phyloP scores from a whole-genome alignment of 2,329 filamentous ascomycete species.

The Teratosphaeria pseudoeucalypti region DNA sequence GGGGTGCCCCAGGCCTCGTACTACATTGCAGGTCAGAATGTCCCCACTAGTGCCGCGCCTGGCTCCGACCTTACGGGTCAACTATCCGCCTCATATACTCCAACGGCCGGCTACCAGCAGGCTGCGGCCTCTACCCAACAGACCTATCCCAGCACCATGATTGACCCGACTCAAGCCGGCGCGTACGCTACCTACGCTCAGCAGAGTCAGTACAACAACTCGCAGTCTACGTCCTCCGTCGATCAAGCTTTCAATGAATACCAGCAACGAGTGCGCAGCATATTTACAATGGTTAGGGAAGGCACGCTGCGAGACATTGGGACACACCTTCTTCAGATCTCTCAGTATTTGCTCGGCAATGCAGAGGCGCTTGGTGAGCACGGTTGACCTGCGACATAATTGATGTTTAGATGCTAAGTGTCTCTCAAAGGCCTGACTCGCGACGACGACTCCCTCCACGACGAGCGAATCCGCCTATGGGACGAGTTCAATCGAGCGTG shows the following conservation, averaged over 20 bases:
- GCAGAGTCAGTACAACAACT: background rate
- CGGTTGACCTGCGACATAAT: background rate
- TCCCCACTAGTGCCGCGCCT: slow-evolving; percentile 46
- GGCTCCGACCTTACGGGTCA: slow-evolving; percentile 47
- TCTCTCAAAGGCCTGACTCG: slow-evolving; percentile 60
- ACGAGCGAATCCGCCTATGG: slow-evolving; percentile 76
- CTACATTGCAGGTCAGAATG: slow-evolving; percentile 52
- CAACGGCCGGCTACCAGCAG: slow-evolving; percentile 50
- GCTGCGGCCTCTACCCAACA: slow-evolving; percentile 43
- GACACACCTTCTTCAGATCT: slow-evolving; percentile 49
- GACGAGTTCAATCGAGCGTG: slow-evolving; percentile 90
- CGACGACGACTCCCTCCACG: slow-evolving; percentile 67
- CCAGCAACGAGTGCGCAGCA: slow-evolving; percentile 45
- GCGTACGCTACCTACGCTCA: slow-evolving; percentile 16
- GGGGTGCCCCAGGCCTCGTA: slow-evolving; percentile 56
- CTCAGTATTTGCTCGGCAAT: slow-evolving; percentile 57
- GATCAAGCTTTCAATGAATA: slow-evolving; percentile 60
- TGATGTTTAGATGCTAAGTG: background rate
- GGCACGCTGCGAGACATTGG: slow-evolving; percentile 51
- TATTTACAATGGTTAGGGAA: slow-evolving; percentile 61
- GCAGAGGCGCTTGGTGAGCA: slow-evolving; percentile 55
- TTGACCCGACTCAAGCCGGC: slow-evolving; percentile 36
- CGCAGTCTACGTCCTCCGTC: slow-evolving; percentile 22
- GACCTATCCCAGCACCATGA: slow-evolving; percentile 43
- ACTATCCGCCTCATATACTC: slow-evolving; percentile 57